Percentiles rank a stretch among this genome's conserved stretches.
phyloP scores from a whole-genome alignment of 2,329 filamentous ascomycete genomes.

The Knufia fluminis region DNA sequence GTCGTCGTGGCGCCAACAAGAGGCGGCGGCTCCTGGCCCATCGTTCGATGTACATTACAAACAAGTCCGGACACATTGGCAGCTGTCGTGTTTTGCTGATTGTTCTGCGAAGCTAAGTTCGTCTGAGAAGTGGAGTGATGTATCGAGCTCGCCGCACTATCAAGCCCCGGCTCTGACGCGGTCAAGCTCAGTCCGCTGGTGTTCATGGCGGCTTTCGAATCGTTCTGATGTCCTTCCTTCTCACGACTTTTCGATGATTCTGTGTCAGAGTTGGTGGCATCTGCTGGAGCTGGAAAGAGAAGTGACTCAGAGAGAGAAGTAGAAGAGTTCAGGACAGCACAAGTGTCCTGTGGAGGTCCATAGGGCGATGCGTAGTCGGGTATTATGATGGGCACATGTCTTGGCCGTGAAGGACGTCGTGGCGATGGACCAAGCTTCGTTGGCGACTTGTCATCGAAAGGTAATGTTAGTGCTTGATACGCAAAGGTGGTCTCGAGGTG shows the following conservation, averaged over 20 bases:
- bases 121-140: conserved; percentile 6
- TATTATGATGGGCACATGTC: conserved; percentile 26
- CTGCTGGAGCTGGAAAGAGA: conserved; percentile 9
- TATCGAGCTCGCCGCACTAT: conserved; percentile 14
- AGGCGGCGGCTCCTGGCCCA: conserved; percentile 80
- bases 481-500: conserved; percentile 12
- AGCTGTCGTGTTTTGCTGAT: conserved; percentile 31
- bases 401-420: conserved; percentile 20
- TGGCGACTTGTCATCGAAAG: conserved; percentile 10
- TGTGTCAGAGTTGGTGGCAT: conserved; percentile 1
- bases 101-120: conserved; percentile 10
- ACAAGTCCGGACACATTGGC: conserved; percentile 57
- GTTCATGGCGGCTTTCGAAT: conserved; percentile 17
- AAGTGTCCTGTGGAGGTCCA: conserved; percentile 13
- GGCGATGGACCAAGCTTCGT: conserved; percentile 13
- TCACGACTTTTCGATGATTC: conserved; percentile 13
- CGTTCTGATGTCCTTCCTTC: conserved; percentile 8
- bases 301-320: conserved; percentile 12
- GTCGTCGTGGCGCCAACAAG: conserved; percentile 93
- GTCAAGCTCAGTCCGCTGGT: conserved; percentile 23
- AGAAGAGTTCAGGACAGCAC: conserved; percentile 10
- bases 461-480: conserved; percentile 11
- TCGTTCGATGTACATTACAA: conserved; percentile 68
- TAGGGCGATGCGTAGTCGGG: conserved; percentile 25
- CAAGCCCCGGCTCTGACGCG: conserved; percentile 20